Base-by-base conservation (phyloP, 306 rosid species). In the Pachyrhizus erosus region DNA sequence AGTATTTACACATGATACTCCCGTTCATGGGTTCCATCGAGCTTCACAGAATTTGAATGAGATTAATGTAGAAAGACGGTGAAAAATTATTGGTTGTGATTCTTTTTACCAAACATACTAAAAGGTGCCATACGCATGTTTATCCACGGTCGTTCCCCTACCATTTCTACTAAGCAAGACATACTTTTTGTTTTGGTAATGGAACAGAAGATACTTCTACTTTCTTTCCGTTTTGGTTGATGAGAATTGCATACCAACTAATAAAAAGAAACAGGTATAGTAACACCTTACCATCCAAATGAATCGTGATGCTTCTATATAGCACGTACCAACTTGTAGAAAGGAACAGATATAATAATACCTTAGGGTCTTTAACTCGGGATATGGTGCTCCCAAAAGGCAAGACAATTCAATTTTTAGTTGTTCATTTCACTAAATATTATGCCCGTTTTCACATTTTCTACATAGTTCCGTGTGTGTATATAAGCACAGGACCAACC, bases 41-140 rank as follows among this genome's bases (percentile, higher is more conserved):
- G 29, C 10, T 69, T 40, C 26, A n/a, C 74, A 68, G 74, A 68
- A 10, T 20, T 40, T 40, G 33, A 21, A 40, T 42, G 55, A 24
- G 54, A 42, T 69, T 68, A 40, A 9, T 68, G 33, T 12, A 18
- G 54, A 40, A 40, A 40, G 26, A 70, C 39, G 75, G 75, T 70
- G 75, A 2, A 21, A 43, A 24, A 45, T 70, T 24, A 70, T 24
- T 70, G 20, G 7, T 23, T 11, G 12, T 70, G 5, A 34, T 49
- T 70, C 54, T 69, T 40, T 40, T 69, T 12, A 69, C 54, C 54
- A 39, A 68, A 68, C 33, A 11, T 68, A 20, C 11, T 66, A 37
- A 66, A 37, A 33, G 72, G 39, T 34, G 12, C 9, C 70, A 26
- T 26, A 3, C 2, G 26, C 17, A 52, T 24, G 13, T 27, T 29